Evolutionary conservation across 2,329 filamentous ascomycete species (phyloP).

Genomic region (Exophiala mesophila): DNA sequence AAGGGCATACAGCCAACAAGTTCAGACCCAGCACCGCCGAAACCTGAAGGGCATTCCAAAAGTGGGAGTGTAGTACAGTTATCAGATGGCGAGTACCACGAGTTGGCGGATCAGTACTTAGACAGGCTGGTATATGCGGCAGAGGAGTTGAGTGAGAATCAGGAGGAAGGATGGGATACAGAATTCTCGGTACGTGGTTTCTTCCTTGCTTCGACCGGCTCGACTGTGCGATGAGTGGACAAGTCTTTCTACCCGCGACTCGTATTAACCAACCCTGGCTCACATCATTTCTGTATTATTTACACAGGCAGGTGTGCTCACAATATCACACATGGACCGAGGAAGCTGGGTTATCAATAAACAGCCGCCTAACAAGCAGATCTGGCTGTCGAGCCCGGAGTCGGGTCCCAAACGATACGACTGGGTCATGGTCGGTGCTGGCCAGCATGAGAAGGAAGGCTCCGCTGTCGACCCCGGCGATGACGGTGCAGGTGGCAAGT

Average conservation of each 20-base stretch:
- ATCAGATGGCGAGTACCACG: conserved; percentile 67
- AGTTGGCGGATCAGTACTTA: conserved; percentile 71
- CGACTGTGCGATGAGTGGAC: too few species aligned
- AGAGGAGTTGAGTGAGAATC: conserved; percentile 67
- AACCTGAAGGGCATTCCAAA: conserved; percentile 37
- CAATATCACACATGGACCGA: conserved; percentile 58
- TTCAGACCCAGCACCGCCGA: conserved; percentile 46
- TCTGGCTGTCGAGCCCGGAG: conserved; percentile 90
- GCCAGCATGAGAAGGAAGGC: conserved; percentile 73
- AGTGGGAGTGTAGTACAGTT: conserved; percentile 56
- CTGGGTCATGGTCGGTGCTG: conserved; percentile 69
- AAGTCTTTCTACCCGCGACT: too few species aligned
- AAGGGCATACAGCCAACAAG: conserved; percentile 58
- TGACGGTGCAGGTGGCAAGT: conserved; percentile 54
- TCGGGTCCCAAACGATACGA: conserved; percentile 93
- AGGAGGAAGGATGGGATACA: conserved; percentile 69
- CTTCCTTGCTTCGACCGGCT: too few species aligned
- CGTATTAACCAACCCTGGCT: too few species aligned
- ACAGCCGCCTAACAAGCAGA: conserved; percentile 93
- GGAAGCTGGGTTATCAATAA: conserved; percentile 97
- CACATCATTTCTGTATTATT: too few species aligned
- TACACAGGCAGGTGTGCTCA: conserved; percentile 86
- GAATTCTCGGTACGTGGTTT: conserved; percentile 69
- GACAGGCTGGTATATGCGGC: conserved; percentile 54
- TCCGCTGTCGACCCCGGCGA: conserved; percentile 44